These are phyloP conservation scores for Solanum bulbocastanum DNA, from an alignment of 257 asterid genomes.

Conservation along the genomic window DNA sequence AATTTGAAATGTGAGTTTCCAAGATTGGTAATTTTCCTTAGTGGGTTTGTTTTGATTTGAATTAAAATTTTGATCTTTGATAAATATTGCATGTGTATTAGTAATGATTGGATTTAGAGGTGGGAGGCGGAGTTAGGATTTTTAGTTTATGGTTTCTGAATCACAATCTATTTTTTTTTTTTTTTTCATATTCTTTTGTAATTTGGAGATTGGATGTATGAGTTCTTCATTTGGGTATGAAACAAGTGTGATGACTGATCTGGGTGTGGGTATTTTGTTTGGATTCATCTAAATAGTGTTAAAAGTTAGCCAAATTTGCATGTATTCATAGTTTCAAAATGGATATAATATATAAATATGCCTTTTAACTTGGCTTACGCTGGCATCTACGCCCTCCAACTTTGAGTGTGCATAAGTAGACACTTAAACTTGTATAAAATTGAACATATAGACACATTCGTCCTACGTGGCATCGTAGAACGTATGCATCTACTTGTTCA, in stretches of 20 bases:
- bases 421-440: background rate
- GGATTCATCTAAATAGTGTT: background rate
- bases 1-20: background rate
- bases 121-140: background rate
- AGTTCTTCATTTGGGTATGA: background rate
- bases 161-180: background rate
- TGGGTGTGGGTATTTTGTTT: background rate
- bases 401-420: background rate
- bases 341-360: too few relatives aligned
- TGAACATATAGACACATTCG: too few relatives aligned
- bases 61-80: background rate
- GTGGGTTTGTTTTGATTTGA: background rate
- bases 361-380: too few relatives aligned
- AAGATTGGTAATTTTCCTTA: background rate
- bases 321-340: constrained; percentile 5
- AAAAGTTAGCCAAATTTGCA: background rate
- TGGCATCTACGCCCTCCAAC: too few relatives aligned
- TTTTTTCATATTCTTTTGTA: background rate
- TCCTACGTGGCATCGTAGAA: background rate
- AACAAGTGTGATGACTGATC: background rate
- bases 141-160: background rate
- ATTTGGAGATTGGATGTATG: background rate
- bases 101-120: background rate
- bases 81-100: background rate
- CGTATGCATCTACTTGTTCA: too few relatives aligned